Percentiles rank a stretch among this genome's conserved stretches.
Evolutionary conservation across 371 early-diverging fungal species (phyloP).

Genomic region (Mucor circinelloides): DNA sequence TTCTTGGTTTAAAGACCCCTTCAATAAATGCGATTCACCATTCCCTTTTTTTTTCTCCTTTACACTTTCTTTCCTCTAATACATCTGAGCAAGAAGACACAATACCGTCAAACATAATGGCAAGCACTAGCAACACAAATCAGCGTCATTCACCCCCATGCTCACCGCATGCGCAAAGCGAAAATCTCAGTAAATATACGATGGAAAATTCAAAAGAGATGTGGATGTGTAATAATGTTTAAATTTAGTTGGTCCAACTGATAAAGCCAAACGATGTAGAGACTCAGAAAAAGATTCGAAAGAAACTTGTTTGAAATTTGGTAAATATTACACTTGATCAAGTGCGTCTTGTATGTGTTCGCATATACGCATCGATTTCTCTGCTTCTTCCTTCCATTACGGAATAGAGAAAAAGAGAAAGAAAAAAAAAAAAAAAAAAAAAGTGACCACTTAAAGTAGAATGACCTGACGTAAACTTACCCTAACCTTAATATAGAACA

Average conservation of each 20-base stretch:
- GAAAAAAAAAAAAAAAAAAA: neutral
- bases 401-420: neutral
- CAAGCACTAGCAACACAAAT: neutral
- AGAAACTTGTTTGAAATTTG: slow-evolving; percentile 16
- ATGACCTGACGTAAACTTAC: neutral
- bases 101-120: neutral
- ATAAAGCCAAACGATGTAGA: slow-evolving; percentile 14
- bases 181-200: neutral
- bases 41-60: neutral
- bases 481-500: slow-evolving; percentile 11
- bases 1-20: neutral
- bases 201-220: neutral
- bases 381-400: neutral
- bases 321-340: slow-evolving; percentile 2
- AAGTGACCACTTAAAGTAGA: neutral
- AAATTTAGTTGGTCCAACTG: slow-evolving; percentile 11
- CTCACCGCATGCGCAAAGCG: neutral
- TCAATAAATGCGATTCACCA: neutral
- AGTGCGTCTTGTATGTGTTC: neutral
- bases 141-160: neutral
- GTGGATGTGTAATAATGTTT: neutral
- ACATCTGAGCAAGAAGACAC: neutral
- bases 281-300: slow-evolving; percentile 7
- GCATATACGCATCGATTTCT: neutral
- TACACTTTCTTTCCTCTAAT: neutral